Percentiles rank a stretch among this genome's conserved stretches.
These are phyloP conservation scores for Aspergillus avenaceus DNA, from an alignment of 495 filamentous ascomycete species.

Conservation along the genomic window DNA sequence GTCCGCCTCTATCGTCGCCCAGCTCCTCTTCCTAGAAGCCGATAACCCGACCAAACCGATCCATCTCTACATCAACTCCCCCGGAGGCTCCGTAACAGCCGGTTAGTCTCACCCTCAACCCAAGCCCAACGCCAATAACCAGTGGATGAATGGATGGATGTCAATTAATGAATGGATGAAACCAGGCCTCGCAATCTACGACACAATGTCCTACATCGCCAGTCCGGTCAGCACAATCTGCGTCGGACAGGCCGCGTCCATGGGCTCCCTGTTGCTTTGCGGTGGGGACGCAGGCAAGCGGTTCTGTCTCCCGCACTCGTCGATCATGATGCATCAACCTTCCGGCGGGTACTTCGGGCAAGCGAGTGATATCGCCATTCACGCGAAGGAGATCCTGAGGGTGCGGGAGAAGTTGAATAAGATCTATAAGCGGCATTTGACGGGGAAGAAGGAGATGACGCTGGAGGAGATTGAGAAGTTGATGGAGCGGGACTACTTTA, in stretches of 20 bases:
- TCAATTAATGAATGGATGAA: slow-evolving; percentile 2
- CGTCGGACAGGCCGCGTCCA: slow-evolving; percentile 88
- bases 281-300: slow-evolving; percentile 83
- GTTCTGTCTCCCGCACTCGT: slow-evolving; percentile 84
- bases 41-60: slow-evolving; percentile 92
- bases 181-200: slow-evolving; percentile 87
- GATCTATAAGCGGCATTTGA: slow-evolving; percentile 85
- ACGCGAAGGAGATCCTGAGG: slow-evolving; percentile 92
- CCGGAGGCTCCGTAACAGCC: slow-evolving; percentile 92
- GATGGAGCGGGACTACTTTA: slow-evolving; percentile 95
- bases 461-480: slow-evolving; percentile 84
- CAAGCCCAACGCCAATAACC: too few species aligned
- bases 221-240: slow-evolving; percentile 92
- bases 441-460: slow-evolving; percentile 57
- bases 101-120: too few species aligned
- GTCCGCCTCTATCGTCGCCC: slow-evolving; percentile 87
- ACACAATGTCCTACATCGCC: slow-evolving; percentile 97
- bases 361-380: slow-evolving; percentile 89
- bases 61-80: slow-evolving; percentile 95
- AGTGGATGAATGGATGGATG: too few species aligned
- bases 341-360: slow-evolving; percentile 88
- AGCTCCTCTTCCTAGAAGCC: slow-evolving; percentile 96
- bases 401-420: slow-evolving; percentile 80
- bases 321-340: slow-evolving; percentile 96
- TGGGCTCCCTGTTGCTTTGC: slow-evolving; percentile 85